These are phyloP conservation scores for Solanum sejunctum DNA, from an alignment of 257 asterid genomes.

Conservation along the genomic window DNA sequence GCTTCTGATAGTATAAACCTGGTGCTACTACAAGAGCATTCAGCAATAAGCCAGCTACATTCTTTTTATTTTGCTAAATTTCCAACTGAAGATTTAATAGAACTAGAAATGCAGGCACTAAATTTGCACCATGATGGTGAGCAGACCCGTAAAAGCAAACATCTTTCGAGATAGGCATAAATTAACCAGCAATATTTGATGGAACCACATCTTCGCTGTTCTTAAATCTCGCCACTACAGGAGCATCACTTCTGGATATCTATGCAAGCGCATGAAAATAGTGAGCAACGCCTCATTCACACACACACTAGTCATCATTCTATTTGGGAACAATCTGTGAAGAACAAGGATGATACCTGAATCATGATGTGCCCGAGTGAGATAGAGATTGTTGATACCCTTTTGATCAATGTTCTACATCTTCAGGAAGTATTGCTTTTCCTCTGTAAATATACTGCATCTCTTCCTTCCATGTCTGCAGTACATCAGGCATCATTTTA, in stretches of 20 bases:
- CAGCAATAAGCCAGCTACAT: background rate
- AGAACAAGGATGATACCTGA: background rate
- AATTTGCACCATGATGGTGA: background rate
- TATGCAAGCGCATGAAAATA: background rate
- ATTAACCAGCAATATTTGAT: background rate
- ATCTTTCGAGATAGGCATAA: background rate
- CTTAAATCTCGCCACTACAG: background rate
- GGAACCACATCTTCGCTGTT: background rate
- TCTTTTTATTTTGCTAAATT: background rate
- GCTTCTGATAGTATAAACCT: background rate
- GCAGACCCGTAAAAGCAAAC: background rate
- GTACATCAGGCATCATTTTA: background rate
- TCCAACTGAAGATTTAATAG: background rate
- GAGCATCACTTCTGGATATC: background rate
- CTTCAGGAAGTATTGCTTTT: slow-evolving; percentile 48
- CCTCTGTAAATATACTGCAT: slow-evolving; percentile 72
- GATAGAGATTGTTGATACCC: background rate
- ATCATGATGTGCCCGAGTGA: background rate
- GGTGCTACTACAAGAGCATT: background rate
- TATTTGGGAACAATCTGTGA: background rate
- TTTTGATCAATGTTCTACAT: slow-evolving; percentile 39
- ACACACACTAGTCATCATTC: background rate
- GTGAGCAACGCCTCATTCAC: background rate
- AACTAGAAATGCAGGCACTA: background rate
- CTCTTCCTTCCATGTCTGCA: slow-evolving; percentile 88